phyloP scores from a whole-genome alignment of 2,329 filamentous ascomycete genomes.

The Cucurbitaria berberidis region DNA sequence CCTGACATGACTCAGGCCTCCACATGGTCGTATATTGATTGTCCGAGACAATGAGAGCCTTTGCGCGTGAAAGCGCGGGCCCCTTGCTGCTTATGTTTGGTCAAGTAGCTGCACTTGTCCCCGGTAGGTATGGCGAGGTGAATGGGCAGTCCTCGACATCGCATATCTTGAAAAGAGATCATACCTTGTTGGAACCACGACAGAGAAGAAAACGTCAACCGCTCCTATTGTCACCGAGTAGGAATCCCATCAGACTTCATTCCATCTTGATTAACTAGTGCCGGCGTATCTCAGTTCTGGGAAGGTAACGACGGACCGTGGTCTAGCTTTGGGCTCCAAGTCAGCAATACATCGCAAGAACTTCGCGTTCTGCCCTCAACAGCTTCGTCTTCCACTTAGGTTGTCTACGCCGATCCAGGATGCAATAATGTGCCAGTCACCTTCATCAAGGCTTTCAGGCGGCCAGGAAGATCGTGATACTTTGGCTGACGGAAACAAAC shows the following conservation, averaged over 20 bases:
- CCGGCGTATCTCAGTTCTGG: constrained; percentile 26
- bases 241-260: background rate
- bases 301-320: constrained; percentile 40
- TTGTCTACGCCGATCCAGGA: constrained; percentile 33
- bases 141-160: background rate
- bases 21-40: background rate
- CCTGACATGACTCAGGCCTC: background rate
- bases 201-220: constrained; percentile 3
- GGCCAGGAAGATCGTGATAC: constrained; percentile 7
- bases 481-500: background rate
- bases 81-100: background rate
- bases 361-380: constrained; percentile 39
- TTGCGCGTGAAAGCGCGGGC: constrained; percentile 1
- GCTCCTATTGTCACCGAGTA: constrained; percentile 20
- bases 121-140: background rate
- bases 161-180: background rate
- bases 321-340: constrained; percentile 34
- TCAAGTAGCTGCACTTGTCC: background rate
- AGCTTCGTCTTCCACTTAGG: constrained; percentile 40
- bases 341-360: constrained; percentile 31
- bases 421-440: constrained; percentile 33
- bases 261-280: background rate
- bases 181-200: background rate
- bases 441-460: constrained; percentile 5
- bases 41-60: constrained; percentile 8